Conservation (phyloP, 306 rosid genomes). For the Quercus gilva region DNA sequence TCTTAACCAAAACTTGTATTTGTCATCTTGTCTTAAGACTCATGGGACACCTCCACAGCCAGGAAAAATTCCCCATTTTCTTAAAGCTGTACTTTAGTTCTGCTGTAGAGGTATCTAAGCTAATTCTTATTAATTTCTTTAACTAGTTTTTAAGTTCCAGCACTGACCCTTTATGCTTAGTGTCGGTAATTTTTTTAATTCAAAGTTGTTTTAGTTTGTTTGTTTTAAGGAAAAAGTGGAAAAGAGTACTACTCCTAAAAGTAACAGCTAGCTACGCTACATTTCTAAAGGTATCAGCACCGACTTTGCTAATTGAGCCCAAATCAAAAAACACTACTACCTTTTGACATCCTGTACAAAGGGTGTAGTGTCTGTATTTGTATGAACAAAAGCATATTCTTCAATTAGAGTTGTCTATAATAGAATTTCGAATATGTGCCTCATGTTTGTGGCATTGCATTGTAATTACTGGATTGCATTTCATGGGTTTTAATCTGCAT, state of each 20-base stretch:
- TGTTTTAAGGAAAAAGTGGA: slow-evolving; percentile 17
- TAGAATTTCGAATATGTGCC: not conserved
- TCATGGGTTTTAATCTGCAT: no score
- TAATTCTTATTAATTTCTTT: slow-evolving; percentile 4
- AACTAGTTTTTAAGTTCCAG: not conserved
- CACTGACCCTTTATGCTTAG: slow-evolving; percentile 27
- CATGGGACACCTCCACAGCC: not conserved
- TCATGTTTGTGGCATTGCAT: not conserved
- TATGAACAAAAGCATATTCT: not conserved
- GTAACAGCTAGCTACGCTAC: not conserved
- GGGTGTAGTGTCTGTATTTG: slow-evolving; percentile 29
- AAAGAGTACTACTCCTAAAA: not conserved
- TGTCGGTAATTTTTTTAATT: slow-evolving; percentile 29
- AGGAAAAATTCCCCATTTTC: not conserved
- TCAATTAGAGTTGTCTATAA: not conserved
- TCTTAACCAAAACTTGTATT: not conserved
- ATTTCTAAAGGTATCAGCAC: slow-evolving; percentile 20
- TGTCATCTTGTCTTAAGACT: slow-evolving; percentile 25
- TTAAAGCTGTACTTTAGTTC: not conserved
- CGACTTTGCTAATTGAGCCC: slow-evolving; percentile 33
- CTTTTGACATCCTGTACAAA: slow-evolving; percentile 36
- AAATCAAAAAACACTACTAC: slow-evolving; percentile 23
- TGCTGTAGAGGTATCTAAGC: not conserved
- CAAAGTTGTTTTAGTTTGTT: not conserved
- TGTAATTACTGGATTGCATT: no score